Base-by-base conservation (phyloP, 2,329 filamentous ascomycete genomes). In the Metarhizium rileyi region DNA sequence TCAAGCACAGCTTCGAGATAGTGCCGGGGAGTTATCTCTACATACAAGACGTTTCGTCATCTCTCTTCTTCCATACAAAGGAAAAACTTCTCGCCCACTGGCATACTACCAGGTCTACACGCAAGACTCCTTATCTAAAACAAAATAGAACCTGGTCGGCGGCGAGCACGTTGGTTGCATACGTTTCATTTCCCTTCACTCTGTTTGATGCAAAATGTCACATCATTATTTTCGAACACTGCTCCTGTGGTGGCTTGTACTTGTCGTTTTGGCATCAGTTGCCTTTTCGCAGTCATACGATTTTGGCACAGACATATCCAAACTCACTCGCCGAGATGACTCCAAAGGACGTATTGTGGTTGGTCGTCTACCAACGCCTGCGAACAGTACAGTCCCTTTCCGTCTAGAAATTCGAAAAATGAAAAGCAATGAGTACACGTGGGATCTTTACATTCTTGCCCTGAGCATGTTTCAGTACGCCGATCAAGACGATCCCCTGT, bases 361-460 rank as follows among this genome's bases (percentile, higher is more conserved):
- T 18, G 66, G 64, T 4, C 68, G 68, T 8, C 63, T 74, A 12
- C 71, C 71, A 10, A 56, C 63, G 5, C 56, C 66, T 44, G 55
- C 54, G 25, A 67, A 73, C 53, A 69, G 65, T 40, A 67, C 66
- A 16, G 55, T 71, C 8, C 73, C 70, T 12, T 50, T 70, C 35
- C 78, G 88, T 55, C 73, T 75, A 46, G 86, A 93, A 60, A 78
- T 94, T 55, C 75, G 83, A 43, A 70, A 84, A 36, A 71, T 94
- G 57, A 71, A 79, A 55, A 68, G 75, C 48, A 76, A 87, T 51
- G 62, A 74, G 8, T 80, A 87, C 58, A 76, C 78, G 61, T 89
- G 84, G 81, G 88, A 87, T 61, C 67, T 94, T 51, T 94, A 85
- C 64, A 71, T 94, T 25, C 75, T 91, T 45, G 85, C 84, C 12